Conservation (phyloP, 2,329 filamentous ascomycete genomes). For the Pezicula carpinea region DNA sequence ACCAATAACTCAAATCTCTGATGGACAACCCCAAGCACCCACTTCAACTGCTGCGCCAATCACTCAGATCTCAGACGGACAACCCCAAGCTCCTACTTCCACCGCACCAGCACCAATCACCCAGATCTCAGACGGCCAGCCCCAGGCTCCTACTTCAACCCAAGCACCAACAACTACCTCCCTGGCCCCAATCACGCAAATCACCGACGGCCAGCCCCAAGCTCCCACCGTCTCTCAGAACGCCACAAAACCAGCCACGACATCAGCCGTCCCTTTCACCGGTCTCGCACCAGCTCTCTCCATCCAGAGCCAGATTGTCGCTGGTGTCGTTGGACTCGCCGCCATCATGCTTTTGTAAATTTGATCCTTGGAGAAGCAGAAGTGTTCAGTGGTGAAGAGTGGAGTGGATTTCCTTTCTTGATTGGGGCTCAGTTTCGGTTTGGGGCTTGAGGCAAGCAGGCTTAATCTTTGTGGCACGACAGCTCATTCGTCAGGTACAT, state of each 20-base stretch:
- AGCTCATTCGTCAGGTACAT: too few relatives aligned
- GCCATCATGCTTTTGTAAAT: conserved; percentile 10
- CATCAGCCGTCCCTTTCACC: not conserved
- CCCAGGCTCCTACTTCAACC: conserved; percentile 44
- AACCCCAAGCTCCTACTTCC: conserved; percentile 37
- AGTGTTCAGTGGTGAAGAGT: too few relatives aligned
- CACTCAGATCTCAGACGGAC: conserved; percentile 31
- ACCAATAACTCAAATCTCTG: conserved; percentile 27
- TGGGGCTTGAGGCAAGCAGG: too few relatives aligned
- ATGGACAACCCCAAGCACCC: conserved; percentile 29
- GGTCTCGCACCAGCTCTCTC: not conserved
- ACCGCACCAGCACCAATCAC: conserved; percentile 5
- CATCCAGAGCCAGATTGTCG: not conserved
- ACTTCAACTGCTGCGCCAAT: conserved; percentile 10
- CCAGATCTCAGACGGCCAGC: conserved; percentile 35
- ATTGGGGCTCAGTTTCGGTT: too few relatives aligned
- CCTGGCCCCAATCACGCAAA: conserved; percentile 8
- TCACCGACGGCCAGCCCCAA: conserved; percentile 9
- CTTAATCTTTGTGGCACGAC: too few relatives aligned
- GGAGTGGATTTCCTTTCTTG: too few relatives aligned
- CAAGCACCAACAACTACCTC: too few relatives aligned
- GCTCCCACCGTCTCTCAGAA: conserved; percentile 25
- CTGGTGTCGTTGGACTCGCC: conserved; percentile 2
- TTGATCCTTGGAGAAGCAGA: too few relatives aligned
- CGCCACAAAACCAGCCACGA: conserved; percentile 17